A percentile compares a stretch with the other conserved stretches of the same genome.
phyloP scores from a whole-genome alignment of 768 basidiomycete species.

The Sistotremastrum suecicum region DNA sequence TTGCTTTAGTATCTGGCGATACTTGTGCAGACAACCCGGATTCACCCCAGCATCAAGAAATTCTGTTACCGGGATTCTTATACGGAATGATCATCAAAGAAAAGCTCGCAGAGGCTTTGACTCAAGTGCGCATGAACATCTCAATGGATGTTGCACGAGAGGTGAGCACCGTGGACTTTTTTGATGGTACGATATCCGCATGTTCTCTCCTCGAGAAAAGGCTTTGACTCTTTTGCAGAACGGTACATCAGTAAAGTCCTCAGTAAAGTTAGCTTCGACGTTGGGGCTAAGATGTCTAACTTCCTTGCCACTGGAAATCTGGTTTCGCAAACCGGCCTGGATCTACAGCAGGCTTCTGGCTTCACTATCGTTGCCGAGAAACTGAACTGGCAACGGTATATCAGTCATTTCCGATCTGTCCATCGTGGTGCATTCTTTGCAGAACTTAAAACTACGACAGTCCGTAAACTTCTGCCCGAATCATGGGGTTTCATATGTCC shows the following conservation, averaged over 20 bases:
- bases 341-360: constrained; percentile 94
- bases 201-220: too few relatives aligned
- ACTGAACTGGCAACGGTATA: constrained; percentile 96
- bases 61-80: constrained; percentile 80
- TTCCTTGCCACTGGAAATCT: constrained; percentile 97
- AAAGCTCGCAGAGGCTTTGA: constrained; percentile 80
- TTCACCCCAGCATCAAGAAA: constrained; percentile 97
- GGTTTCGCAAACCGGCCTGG: constrained; percentile 86
- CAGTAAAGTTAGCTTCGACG: constrained; percentile 75
- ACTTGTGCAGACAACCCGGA: constrained; percentile 95
- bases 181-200: constrained; percentile 48
- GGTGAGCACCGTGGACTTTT: constrained; percentile 70
- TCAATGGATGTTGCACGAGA: constrained; percentile 59
- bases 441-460: constrained; percentile 94
- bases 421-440: constrained; percentile 99
- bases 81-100: constrained; percentile 99
- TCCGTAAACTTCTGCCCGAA: constrained; percentile 91
- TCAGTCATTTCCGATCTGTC: constrained; percentile 95
- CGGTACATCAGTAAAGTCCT: constrained; percentile 69
- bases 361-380: constrained; percentile 99
- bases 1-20: constrained; percentile 75
- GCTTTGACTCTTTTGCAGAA: constrained; percentile 27
- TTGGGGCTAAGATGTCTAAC: constrained; percentile 79
- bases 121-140: constrained; percentile 56
- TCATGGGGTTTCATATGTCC: constrained; percentile 99